Conservation (phyloP, 208 protist species). For the Leishmania major region DNA sequence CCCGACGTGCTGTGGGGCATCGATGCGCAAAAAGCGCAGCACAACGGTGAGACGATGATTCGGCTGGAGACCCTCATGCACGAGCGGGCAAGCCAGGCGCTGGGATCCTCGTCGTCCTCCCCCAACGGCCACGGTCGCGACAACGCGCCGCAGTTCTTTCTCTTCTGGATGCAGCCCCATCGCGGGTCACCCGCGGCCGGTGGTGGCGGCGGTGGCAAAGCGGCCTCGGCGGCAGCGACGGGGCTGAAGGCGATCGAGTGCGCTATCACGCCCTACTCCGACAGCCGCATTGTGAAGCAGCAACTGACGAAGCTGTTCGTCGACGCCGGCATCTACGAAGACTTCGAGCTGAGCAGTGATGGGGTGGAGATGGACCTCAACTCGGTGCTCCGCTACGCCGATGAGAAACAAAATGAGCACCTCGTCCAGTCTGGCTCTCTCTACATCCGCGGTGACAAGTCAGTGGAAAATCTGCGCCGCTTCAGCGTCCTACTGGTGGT, state of each 20-base stretch:
- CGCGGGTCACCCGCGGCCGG: background rate
- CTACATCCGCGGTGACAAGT: conserved; percentile 76
- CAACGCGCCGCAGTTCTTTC: conserved; percentile 53
- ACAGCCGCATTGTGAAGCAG: conserved; percentile 53
- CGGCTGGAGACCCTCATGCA: conserved; percentile 83
- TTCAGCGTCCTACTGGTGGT: conserved; percentile 76
- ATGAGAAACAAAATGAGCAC: conserved; percentile 71
- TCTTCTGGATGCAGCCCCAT: conserved; percentile 60
- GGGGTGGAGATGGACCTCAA: conserved; percentile 65
- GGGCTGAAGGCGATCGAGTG: conserved; percentile 50
- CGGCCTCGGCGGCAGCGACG: background rate
- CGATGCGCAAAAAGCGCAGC: conserved; percentile 85
- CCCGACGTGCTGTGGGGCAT: conserved; percentile 85
- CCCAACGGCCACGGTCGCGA: background rate
- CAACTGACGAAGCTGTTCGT: conserved; percentile 70
- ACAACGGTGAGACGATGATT: conserved; percentile 90
- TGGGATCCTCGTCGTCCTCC: conserved; percentile 1
- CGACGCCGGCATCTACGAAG: conserved; percentile 68
- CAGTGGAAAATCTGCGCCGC: conserved; percentile 74
- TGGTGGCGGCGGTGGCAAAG: background rate
- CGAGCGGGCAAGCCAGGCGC: conserved; percentile 30
- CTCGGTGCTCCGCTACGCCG: conserved; percentile 67
- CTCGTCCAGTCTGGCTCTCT: conserved; percentile 56
- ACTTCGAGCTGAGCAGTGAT: conserved; percentile 58
- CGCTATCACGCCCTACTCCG: conserved; percentile 60